A percentile compares a stretch with the other conserved stretches of the same genome.
These are phyloP conservation scores for Xerocomus potaroensis DNA, from an alignment of 768 basidiomycete species.

Conservation along the genomic window DNA sequence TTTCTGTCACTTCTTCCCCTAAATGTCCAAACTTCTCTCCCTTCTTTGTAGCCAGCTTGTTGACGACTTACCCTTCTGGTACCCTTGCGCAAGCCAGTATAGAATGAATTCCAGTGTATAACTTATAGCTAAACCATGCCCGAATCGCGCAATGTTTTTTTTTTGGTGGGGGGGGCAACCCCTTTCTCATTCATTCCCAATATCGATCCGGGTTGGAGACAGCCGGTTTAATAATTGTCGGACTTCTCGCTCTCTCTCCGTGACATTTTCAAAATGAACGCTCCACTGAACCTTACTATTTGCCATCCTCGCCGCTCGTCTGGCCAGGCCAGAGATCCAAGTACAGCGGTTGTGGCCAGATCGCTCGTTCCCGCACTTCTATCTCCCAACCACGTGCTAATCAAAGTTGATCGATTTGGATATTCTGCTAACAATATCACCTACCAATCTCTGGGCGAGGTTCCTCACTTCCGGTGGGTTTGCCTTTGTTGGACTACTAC, in stretches of 20 bases:
- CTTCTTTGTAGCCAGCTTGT: not conserved
- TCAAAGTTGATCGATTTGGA: constrained; percentile 62
- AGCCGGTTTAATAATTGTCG: too few relatives aligned
- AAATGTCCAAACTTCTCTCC: not conserved
- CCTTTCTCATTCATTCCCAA: too few relatives aligned
- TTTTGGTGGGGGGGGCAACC: too few relatives aligned
- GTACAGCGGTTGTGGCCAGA: constrained; percentile 26
- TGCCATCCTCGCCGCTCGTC: constrained; percentile 40
- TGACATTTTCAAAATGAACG: constrained; percentile 9
- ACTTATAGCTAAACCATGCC: not conserved
- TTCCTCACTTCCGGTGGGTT: constrained; percentile 36
- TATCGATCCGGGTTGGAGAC: too few relatives aligned
- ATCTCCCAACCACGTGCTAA: constrained; percentile 46
- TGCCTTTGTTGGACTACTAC: not conserved
- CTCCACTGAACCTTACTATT: constrained; percentile 31
- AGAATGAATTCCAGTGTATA: not conserved
- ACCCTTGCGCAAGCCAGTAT: not conserved
- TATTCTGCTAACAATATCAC: constrained; percentile 72
- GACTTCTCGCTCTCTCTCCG: too few relatives aligned
- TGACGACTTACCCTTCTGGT: not conserved
- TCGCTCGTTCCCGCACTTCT: constrained; percentile 17
- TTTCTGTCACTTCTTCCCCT: too few relatives aligned
- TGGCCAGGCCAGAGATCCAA: constrained; percentile 23
- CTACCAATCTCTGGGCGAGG: constrained; percentile 54
- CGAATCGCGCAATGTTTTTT: too few relatives aligned